A percentile compares a stretch with the other conserved stretches of the same genome.
Evolutionary conservation across 129 eudicot species (phyloP).

Genomic region (Arctium minus): DNA sequence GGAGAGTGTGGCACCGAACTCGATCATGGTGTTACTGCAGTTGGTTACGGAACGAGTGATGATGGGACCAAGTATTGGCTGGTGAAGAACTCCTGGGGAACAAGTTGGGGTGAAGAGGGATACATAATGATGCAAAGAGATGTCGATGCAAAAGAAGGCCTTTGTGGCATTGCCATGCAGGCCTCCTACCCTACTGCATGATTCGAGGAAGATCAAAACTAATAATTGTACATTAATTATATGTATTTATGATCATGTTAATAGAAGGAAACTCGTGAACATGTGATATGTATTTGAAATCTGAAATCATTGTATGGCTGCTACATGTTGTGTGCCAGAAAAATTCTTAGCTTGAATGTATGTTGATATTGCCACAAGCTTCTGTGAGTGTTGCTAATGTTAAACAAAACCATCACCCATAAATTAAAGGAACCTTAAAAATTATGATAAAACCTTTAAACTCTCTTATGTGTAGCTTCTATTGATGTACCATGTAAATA

Average conservation of each 20-base stretch:
- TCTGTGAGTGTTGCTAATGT: not conserved
- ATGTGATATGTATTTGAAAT: not conserved
- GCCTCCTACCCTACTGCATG: conserved; percentile 29
- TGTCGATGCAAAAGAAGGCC: conserved; percentile 25
- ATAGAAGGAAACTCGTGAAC: not conserved
- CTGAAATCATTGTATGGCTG: not conserved
- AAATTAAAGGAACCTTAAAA: too few relatives aligned
- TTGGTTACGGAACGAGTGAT: conserved; percentile 26
- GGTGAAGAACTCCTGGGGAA: conserved; percentile 32
- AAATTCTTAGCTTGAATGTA: not conserved
- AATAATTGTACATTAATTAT: conserved; percentile 4
- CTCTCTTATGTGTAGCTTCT: too few relatives aligned
- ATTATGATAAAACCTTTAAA: too few relatives aligned
- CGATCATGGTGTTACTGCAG: conserved; percentile 31
- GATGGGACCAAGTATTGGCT: conserved; percentile 39
- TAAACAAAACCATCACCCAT: not conserved
- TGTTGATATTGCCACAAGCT: not conserved
- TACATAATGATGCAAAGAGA: conserved; percentile 34
- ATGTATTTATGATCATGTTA: not conserved
- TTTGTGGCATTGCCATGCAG: conserved; percentile 31
- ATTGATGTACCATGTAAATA: too few relatives aligned
- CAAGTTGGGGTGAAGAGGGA: conserved; percentile 31
- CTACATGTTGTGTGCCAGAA: not conserved
- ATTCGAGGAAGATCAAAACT: not conserved
- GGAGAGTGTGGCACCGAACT: conserved; percentile 32